Evolutionary conservation across 2,329 filamentous ascomycete species (phyloP).

Genomic region (Fusarium sambucinum): DNA sequence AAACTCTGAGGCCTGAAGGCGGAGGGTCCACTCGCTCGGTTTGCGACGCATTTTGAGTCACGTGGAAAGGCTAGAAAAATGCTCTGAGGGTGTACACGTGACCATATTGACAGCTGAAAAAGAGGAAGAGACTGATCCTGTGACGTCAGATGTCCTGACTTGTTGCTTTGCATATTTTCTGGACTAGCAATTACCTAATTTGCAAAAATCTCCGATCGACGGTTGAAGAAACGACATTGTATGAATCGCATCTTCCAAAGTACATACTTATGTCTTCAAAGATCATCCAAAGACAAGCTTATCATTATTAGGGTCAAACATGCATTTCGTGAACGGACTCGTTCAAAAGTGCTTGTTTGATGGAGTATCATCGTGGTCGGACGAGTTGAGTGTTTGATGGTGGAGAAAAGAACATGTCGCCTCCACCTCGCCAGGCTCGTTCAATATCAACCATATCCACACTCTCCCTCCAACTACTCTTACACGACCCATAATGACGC

Average conservation of each 20-base stretch:
- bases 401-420: slow-evolving; percentile 27
- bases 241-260: not conserved
- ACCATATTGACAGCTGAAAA: not conserved
- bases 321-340: slow-evolving; percentile 12
- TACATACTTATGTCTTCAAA: too few species aligned
- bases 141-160: slow-evolving; percentile 23
- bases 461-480: slow-evolving; percentile 14
- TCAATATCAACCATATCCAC: slow-evolving; percentile 34
- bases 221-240: not conserved
- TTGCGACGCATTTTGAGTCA: slow-evolving; percentile 23
- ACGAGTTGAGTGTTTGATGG: slow-evolving; percentile 15
- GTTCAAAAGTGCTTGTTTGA: slow-evolving; percentile 28
- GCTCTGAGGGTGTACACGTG: slow-evolving; percentile 17
- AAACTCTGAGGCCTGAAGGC: slow-evolving; percentile 28
- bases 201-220: slow-evolving; percentile 9
- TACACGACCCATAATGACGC: slow-evolving; percentile 38
- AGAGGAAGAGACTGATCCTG: not conserved
- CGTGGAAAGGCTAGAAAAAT: not conserved
- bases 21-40: slow-evolving; percentile 6
- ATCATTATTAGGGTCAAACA: slow-evolving; percentile 8
- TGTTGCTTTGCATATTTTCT: not conserved
- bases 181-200: not conserved
- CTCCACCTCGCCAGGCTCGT: slow-evolving; percentile 8
- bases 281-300: slow-evolving; percentile 28
- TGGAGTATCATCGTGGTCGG: slow-evolving; percentile 11